A percentile compares a stretch with the other conserved stretches of the same genome.
These are phyloP conservation scores for Alternaria panax DNA, from an alignment of 2,329 filamentous ascomycete species.

Conservation along the genomic window DNA sequence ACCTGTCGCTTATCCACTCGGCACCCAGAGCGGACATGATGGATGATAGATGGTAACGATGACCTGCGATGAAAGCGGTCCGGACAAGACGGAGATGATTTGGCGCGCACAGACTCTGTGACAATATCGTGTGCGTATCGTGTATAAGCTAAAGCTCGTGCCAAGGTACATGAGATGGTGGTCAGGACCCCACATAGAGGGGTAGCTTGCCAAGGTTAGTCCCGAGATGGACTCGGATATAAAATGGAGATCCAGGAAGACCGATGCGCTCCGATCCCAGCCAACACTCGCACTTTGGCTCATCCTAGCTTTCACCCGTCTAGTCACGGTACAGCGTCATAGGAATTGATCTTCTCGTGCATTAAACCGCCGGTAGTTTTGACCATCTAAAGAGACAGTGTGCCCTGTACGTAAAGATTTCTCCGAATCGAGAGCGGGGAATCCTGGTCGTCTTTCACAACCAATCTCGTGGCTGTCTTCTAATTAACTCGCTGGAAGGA, in stretches of 20 bases:
- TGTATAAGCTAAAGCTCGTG: too few species aligned
- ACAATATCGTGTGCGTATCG: too few species aligned
- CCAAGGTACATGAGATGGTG: too few species aligned
- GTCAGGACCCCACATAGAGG: too few species aligned
- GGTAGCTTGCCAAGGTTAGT: too few species aligned
- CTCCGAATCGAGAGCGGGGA: slow-evolving; percentile 20
- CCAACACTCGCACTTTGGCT: neutral
- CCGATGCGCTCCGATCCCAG: neutral
- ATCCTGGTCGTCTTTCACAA: slow-evolving; percentile 22
- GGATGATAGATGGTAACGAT: neutral
- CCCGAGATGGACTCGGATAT: slow-evolving; percentile 7
- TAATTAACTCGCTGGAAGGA: neutral
- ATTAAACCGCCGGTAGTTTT: neutral
- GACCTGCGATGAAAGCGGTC: slow-evolving; percentile 4
- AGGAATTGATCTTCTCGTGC: neutral
- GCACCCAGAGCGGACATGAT: slow-evolving; percentile 39
- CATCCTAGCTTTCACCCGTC: neutral
- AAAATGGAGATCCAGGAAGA: slow-evolving; percentile 1
- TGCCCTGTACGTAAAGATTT: neutral
- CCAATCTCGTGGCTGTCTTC: slow-evolving; percentile 3
- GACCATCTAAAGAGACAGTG: neutral
- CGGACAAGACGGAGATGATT: slow-evolving; percentile 36
- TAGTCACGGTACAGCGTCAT: neutral
- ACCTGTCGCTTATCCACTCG: slow-evolving; percentile 32
- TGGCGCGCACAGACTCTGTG: slow-evolving; percentile 1